phyloP scores from a whole-genome alignment of 2,329 filamentous ascomycete genomes.

The Colletotrichum euphorbiae region DNA sequence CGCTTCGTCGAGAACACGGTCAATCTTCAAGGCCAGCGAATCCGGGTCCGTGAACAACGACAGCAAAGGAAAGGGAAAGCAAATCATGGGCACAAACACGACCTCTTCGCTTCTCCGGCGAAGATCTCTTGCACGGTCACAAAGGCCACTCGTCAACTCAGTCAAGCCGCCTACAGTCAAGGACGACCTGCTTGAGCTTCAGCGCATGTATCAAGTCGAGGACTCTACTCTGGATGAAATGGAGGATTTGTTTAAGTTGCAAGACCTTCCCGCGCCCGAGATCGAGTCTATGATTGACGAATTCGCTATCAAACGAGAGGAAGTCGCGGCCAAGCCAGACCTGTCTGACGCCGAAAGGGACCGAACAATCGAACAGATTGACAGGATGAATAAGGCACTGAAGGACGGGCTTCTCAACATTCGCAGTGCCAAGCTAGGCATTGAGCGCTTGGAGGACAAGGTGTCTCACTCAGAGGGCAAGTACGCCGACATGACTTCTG shows the following conservation, averaged over 20 bases:
- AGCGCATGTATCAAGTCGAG: constrained; percentile 65
- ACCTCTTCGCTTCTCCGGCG: constrained; percentile 43
- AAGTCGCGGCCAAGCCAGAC: constrained; percentile 24
- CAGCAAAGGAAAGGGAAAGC: not conserved
- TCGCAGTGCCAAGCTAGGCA: constrained; percentile 66
- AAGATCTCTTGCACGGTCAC: constrained; percentile 56
- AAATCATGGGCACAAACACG: constrained; percentile 39
- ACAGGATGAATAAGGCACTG: constrained; percentile 65
- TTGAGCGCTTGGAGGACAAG: constrained; percentile 67
- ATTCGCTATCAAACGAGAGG: constrained; percentile 39
- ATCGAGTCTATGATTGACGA: constrained; percentile 41
- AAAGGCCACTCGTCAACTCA: constrained; percentile 64
- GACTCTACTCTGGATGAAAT: constrained; percentile 71
- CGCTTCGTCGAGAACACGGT: constrained; percentile 10
- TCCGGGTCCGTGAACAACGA: constrained; percentile 19
- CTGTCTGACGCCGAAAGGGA: constrained; percentile 45
- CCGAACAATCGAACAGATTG: constrained; percentile 57
- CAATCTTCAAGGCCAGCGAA: constrained; percentile 6
- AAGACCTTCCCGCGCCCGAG: constrained; percentile 26
- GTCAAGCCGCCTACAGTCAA: constrained; percentile 65
- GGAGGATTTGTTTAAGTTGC: constrained; percentile 57
- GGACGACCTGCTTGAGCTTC: constrained; percentile 66
- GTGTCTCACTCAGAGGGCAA: constrained; percentile 56
- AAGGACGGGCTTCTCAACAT: constrained; percentile 64
- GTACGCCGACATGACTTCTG: not conserved